Percentiles rank a stretch among this genome's conserved stretches.
Conservation (phyloP, 805 yeast genomes). For the Grigorovia yakushimaensis region DNA sequence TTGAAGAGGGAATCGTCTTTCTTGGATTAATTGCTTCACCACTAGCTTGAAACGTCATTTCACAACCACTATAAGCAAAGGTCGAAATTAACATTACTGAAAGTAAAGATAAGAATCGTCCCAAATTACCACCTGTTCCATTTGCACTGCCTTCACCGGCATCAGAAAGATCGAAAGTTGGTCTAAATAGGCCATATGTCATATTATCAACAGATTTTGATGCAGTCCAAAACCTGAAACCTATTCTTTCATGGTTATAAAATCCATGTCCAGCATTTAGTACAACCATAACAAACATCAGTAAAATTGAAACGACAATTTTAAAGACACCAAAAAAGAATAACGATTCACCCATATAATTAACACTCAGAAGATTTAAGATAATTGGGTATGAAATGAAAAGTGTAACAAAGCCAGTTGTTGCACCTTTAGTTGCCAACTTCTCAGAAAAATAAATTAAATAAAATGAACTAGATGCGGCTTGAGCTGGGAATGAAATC, state of each 20-base stretch:
- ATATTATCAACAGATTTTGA: slow-evolving; percentile 33
- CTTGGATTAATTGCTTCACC: slow-evolving; percentile 81
- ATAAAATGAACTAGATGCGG: slow-evolving; percentile 54
- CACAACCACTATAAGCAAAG: slow-evolving; percentile 75
- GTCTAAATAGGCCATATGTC: slow-evolving; percentile 65
- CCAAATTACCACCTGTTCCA: slow-evolving; percentile 54
- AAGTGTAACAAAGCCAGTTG: slow-evolving; percentile 61
- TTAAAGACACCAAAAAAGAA: slow-evolving; percentile 52
- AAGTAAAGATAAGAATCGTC: slow-evolving; percentile 50
- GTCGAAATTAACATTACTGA: slow-evolving; percentile 57
- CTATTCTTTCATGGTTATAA: slow-evolving; percentile 33
- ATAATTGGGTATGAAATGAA: slow-evolving; percentile 38
- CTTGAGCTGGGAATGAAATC: slow-evolving; percentile 52
- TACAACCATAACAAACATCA: slow-evolving; percentile 56
- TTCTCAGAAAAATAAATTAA: slow-evolving; percentile 53
- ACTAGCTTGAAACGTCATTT: slow-evolving; percentile 73
- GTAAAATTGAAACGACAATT: slow-evolving; percentile 39
- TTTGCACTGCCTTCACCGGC: slow-evolving; percentile 40
- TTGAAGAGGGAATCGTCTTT: slow-evolving; percentile 65
- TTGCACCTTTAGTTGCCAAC: slow-evolving; percentile 37
- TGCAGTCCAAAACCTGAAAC: slow-evolving; percentile 61
- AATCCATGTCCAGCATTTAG: slow-evolving; percentile 40
- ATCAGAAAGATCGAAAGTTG: slow-evolving; percentile 59
- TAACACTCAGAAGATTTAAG: slow-evolving; percentile 57
- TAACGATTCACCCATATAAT: slow-evolving; percentile 67